These are phyloP conservation scores for Candida xyloterini DNA, from an alignment of 805 yeast genomes.

Conservation along the genomic window DNA sequence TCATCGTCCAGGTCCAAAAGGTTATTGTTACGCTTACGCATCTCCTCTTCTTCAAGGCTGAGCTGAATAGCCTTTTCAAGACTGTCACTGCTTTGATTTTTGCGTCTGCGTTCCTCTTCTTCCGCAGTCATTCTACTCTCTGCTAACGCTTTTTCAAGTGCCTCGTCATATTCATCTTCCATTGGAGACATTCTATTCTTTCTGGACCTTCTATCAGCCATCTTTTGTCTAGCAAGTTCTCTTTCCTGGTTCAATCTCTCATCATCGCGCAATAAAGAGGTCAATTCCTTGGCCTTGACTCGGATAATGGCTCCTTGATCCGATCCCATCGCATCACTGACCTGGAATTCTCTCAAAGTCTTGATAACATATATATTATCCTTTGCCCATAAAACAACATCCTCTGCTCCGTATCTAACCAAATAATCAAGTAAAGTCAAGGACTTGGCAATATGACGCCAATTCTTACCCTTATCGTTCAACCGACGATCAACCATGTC, in stretches of 20 bases:
- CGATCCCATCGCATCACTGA: slow-evolving; percentile 67
- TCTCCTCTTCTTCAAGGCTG: slow-evolving; percentile 74
- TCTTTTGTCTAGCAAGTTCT: slow-evolving; percentile 34
- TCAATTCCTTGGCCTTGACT: slow-evolving; percentile 86
- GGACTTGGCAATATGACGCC: slow-evolving; percentile 95
- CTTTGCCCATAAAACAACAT: slow-evolving; percentile 87
- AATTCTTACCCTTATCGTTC: slow-evolving; percentile 94
- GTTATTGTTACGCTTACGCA: slow-evolving; percentile 48
- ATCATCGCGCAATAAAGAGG: slow-evolving; percentile 74
- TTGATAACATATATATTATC: slow-evolving; percentile 85
- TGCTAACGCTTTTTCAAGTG: slow-evolving; percentile 75
- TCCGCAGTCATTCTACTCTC: slow-evolving; percentile 79
- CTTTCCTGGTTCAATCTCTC: slow-evolving; percentile 77
- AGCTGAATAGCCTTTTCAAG: slow-evolving; percentile 66
- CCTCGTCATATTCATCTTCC: slow-evolving; percentile 62
- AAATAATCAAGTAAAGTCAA: slow-evolving; percentile 85
- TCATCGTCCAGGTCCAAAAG: slow-evolving; percentile 52
- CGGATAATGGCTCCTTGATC: slow-evolving; percentile 90
- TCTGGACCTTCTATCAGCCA: slow-evolving; percentile 32
- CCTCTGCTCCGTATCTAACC: slow-evolving; percentile 81
- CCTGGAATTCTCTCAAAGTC: slow-evolving; percentile 86
- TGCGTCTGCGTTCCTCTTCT: slow-evolving; percentile 66
- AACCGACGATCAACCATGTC: slow-evolving; percentile 89
- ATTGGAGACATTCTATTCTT: slow-evolving; percentile 28
- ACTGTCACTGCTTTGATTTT: slow-evolving; percentile 55